These are phyloP conservation scores for Botrytis fabae DNA, from an alignment of 2,329 filamentous ascomycete species.

Conservation along the genomic window DNA sequence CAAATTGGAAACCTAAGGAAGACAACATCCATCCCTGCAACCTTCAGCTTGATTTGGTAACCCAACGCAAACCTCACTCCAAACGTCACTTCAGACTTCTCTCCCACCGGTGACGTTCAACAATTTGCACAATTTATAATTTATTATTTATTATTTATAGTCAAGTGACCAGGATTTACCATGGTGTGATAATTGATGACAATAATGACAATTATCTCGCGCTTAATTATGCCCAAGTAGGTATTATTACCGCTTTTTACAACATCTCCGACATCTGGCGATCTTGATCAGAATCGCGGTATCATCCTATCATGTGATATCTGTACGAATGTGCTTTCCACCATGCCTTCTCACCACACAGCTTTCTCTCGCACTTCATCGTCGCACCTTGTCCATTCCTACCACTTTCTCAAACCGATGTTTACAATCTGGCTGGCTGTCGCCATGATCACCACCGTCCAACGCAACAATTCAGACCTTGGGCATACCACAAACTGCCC, in stretches of 20 bases:
- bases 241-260: background rate
- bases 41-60: conserved; percentile 9
- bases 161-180: background rate
- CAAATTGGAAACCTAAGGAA: conserved; percentile 19
- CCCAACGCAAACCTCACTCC: background rate
- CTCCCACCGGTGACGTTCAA: background rate
- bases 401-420: background rate
- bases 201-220: too few species aligned
- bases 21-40: conserved; percentile 13
- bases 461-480: background rate
- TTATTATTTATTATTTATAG: too few species aligned
- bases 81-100: background rate
- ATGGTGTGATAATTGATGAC: too few species aligned
- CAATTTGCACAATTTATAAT: background rate
- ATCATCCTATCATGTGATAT: background rate
- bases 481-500: background rate
- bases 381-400: background rate
- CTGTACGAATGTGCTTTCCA: background rate
- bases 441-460: fast-evolving
- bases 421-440: too few species aligned
- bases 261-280: too few species aligned
- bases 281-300: background rate
- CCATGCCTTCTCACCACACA: background rate
- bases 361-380: background rate
- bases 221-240: background rate